Percentiles rank a stretch among this genome's conserved stretches.
Conservation (phyloP, 2,329 filamentous ascomycete species). For the Trichophaea hybrida region DNA sequence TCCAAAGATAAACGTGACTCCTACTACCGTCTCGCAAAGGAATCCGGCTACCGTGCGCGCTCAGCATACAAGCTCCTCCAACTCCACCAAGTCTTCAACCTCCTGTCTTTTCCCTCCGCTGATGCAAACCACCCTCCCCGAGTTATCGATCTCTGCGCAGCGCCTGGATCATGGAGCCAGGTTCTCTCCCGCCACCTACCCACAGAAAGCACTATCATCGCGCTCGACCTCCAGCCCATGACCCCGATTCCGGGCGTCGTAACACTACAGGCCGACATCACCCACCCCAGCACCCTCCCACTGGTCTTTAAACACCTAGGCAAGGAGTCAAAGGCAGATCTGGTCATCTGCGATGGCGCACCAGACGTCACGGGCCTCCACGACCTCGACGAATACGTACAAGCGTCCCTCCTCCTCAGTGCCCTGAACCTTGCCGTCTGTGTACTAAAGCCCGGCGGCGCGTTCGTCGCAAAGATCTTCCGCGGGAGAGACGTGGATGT, state of each 20-base stretch:
- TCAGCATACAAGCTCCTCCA: conserved; percentile 96
- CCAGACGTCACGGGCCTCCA: conserved; percentile 94
- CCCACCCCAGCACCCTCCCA: conserved; percentile 87
- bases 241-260: conserved; percentile 83
- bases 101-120: conserved; percentile 49
- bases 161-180: conserved; percentile 93
- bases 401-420: conserved; percentile 86
- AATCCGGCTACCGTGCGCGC: conserved; percentile 72
- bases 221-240: conserved; percentile 93
- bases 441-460: conserved; percentile 80
- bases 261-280: conserved; percentile 88
- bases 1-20: conserved; percentile 98
- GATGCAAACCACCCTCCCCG: conserved; percentile 40
- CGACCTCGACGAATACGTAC: conserved; percentile 95
- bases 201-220: conserved; percentile 68
- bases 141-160: conserved; percentile 90
- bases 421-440: conserved; percentile 87
- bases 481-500: conserved; percentile 88
- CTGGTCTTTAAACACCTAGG: conserved; percentile 64
- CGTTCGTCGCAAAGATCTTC: conserved; percentile 97
- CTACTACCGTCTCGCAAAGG: conserved; percentile 94
- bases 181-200: conserved; percentile 81
- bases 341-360: conserved; percentile 88
- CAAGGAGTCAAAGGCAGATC: conserved; percentile 56
- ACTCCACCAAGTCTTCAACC: conserved; percentile 87